A percentile compares a stretch with the other conserved stretches of the same genome.
Evolutionary conservation across 2,329 filamentous ascomycete genomes (phyloP).

Genomic region (Ophiostoma populinum): DNA sequence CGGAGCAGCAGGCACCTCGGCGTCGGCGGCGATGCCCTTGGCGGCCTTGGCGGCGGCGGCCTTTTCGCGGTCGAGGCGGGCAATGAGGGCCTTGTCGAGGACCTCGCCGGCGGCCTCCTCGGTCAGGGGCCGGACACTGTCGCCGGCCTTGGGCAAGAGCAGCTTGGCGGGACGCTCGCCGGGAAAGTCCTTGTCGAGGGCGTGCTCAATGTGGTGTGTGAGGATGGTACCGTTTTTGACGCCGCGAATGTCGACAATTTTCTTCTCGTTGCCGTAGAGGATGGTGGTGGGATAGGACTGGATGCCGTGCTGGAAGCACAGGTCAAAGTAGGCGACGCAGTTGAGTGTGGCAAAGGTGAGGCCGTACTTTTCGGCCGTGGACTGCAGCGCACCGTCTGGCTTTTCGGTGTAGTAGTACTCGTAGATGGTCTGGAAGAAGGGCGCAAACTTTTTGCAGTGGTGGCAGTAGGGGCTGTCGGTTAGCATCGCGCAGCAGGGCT

Average conservation of each 20-base stretch:
- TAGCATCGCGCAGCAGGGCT: too few species aligned
- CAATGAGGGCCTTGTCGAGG: slow-evolving; percentile 7
- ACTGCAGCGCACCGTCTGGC: slow-evolving; percentile 31
- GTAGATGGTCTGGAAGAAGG: slow-evolving; percentile 79
- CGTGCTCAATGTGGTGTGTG: slow-evolving; percentile 21
- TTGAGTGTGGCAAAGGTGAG: slow-evolving; percentile 78
- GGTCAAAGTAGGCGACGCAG: slow-evolving; percentile 66
- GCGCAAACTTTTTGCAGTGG: slow-evolving; percentile 67
- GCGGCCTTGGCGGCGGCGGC: slow-evolving; percentile 3
- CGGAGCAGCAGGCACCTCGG: background rate
- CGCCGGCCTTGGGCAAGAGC: slow-evolving; percentile 55
- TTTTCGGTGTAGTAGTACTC: slow-evolving; percentile 89
- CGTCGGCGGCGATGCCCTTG: background rate
- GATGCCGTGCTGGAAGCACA: slow-evolving; percentile 54
- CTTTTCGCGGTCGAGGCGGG: slow-evolving; percentile 3
- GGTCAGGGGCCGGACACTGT: slow-evolving; percentile 21
- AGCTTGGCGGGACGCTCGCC: slow-evolving; percentile 56
- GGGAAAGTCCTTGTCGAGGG: slow-evolving; percentile 41
- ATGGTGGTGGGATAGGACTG: slow-evolving; percentile 57
- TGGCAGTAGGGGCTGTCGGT: slow-evolving; percentile 36
- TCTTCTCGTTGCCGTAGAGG: slow-evolving; percentile 63
- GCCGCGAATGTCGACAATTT: slow-evolving; percentile 45
- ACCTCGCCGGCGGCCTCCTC: slow-evolving; percentile 13
- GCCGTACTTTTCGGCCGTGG: slow-evolving; percentile 69
- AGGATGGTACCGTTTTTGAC: slow-evolving; percentile 49